Evolutionary conservation across 2,329 filamentous ascomycete genomes (phyloP), one percentile per base, ranked within the genome.

Genomic region (Tolypocladium endophyticum): DNA sequence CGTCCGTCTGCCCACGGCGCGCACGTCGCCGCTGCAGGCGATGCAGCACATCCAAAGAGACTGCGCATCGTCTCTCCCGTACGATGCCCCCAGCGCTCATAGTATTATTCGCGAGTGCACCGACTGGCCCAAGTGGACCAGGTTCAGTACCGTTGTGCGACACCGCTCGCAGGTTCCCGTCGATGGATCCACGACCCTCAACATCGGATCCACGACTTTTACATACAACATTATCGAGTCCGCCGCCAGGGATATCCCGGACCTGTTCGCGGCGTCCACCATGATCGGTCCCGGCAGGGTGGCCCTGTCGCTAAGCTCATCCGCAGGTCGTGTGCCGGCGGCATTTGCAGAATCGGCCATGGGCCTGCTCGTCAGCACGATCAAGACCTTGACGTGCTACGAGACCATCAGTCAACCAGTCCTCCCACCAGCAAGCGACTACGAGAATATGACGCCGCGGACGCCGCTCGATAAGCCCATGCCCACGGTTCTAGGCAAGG

Each of bases 41-140:
- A 74, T 84, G 55, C 74, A 74, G 58, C 69, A 72, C 47, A 68
- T 85, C 4, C 80, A 83, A 53, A 71, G 73, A 1, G 81, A 85
- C 59, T 76, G 79, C 30, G 71, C 77, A 3, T 70, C 74, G 0
- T 76, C 76, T 25, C 74, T 79, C 5, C 76, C 78, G 0, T 77
- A 77, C 61, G 81, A 84, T 65, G 77, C 76, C 54, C 71, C 83
- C 50, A 79, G 81, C 6, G 77, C 78, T 60, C 70, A 76, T 3
- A 75, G 80, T n/a, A 76, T 85, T 8, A 73, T 83, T 3, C 74
- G 78, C 41, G 75, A 77, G 54, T 85, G 81, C 65, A 84, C 81
- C 3, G 66, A 76, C 6, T 84, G 82, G 80, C 74, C 79, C 0
- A 73, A 76, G 35, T 83, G 80, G 74, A 79, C 78, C 3, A 77